These are phyloP conservation scores for Coprinopsis marcescibilis DNA, from an alignment of 768 basidiomycete species.

Conservation along the genomic window DNA sequence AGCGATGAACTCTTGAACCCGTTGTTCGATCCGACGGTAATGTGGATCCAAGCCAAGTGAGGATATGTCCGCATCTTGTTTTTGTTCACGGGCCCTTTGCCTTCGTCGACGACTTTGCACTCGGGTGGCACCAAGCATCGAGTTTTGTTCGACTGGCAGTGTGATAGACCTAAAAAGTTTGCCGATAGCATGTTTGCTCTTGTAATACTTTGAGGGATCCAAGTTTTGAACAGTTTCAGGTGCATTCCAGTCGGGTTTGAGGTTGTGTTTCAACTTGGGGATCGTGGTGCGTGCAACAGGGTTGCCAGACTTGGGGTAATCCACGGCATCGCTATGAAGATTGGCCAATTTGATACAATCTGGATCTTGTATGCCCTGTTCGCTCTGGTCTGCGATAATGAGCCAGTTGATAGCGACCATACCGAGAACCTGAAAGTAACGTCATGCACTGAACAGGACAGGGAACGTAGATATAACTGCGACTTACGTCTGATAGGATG, in stretches of 20 bases:
- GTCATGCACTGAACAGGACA: background rate
- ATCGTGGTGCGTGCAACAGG: conserved; percentile 35
- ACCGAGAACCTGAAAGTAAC: conserved; percentile 44
- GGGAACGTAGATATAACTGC: background rate
- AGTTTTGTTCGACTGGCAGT: conserved; percentile 32
- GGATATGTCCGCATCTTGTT: background rate
- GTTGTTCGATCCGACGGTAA: conserved; percentile 16
- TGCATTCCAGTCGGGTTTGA: conserved; percentile 60
- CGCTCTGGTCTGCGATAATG: conserved; percentile 55
- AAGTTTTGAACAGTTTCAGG: conserved; percentile 41
- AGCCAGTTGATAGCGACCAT: conserved; percentile 60
- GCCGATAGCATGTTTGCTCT: conserved; percentile 52
- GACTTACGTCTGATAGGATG: conserved; percentile 55
- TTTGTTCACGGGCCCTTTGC: background rate
- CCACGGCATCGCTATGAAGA: conserved; percentile 61
- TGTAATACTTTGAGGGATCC: conserved; percentile 36
- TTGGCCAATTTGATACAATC: conserved; percentile 49
- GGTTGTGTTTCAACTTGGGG: conserved; percentile 33
- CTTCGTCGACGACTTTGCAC: conserved; percentile 4
- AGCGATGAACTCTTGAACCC: conserved; percentile 28
- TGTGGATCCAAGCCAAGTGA: conserved; percentile 4
- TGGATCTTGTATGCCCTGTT: conserved; percentile 37
- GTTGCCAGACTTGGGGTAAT: conserved; percentile 56
- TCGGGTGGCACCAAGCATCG: conserved; percentile 7
- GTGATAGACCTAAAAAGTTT: conserved; percentile 56